Conservation (phyloP, 805 yeast genomes). For the Sugiyamaella smithiae region DNA sequence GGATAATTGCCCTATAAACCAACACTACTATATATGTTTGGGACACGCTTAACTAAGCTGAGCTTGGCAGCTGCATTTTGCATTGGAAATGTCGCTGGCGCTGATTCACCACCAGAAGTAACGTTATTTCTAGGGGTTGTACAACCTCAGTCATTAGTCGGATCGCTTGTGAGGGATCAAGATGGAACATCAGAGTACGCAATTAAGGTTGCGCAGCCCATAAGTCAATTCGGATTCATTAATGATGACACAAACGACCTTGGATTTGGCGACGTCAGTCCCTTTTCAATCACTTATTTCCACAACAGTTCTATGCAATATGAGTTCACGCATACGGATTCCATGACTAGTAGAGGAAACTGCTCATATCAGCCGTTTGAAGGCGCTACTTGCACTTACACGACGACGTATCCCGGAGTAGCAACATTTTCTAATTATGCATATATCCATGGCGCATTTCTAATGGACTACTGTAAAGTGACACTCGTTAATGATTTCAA, state of each 20-base stretch:
- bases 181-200: background rate
- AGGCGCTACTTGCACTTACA: background rate
- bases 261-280: background rate
- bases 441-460: background rate
- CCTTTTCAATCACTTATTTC: background rate
- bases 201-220: background rate
- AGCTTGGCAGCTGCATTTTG: too few species aligned
- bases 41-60: too few species aligned
- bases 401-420: background rate
- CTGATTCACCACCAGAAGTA: too few species aligned
- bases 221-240: background rate
- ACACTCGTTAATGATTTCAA: background rate
- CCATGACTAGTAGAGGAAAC: background rate
- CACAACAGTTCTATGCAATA: background rate
- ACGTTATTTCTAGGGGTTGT: background rate
- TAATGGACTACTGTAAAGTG: background rate
- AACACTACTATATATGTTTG: too few species aligned
- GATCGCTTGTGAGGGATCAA: background rate
- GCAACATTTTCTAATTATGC: background rate
- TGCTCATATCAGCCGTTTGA: background rate
- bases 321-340: background rate
- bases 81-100: too few species aligned
- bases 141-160: background rate
- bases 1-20: too few species aligned
- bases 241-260: background rate